Percentiles rank a stretch among this genome's conserved stretches.
Conservation (phyloP, 805 yeast species). For the Sugiyamaella smithiae region DNA sequence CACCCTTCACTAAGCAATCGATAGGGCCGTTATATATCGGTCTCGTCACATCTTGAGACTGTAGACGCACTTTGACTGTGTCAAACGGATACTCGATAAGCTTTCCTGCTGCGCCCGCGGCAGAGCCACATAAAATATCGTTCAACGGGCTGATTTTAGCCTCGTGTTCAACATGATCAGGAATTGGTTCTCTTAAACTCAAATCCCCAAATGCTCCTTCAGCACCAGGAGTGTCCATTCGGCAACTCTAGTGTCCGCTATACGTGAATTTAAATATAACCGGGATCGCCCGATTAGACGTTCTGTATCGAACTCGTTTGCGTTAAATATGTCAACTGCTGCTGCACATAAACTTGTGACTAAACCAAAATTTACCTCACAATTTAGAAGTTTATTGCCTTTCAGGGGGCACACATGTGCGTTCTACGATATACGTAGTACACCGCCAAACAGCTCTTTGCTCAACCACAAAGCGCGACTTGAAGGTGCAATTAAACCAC, state of each 20-base stretch:
- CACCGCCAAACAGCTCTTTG: background rate
- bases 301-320: background rate
- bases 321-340: background rate
- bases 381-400: background rate
- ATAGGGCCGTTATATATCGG: slow-evolving; percentile 55
- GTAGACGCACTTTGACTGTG: slow-evolving; percentile 84
- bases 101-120: slow-evolving; percentile 82
- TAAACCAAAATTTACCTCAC: background rate
- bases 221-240: background rate
- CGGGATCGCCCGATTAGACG: background rate
- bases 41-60: slow-evolving; percentile 55
- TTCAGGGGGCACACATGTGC: background rate
- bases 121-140: slow-evolving; percentile 35
- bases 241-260: background rate
- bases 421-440: background rate
- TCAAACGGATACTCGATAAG: slow-evolving; percentile 89
- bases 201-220: background rate
- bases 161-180: background rate
- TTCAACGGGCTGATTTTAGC: background rate
- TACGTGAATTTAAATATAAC: background rate
- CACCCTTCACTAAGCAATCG: slow-evolving; percentile 63
- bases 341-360: background rate
- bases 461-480: too few species aligned
- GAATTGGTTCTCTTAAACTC: background rate
- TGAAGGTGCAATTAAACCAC: too few species aligned